Conservation (phyloP, 345 rosid species). For the Populus davidiana region DNA sequence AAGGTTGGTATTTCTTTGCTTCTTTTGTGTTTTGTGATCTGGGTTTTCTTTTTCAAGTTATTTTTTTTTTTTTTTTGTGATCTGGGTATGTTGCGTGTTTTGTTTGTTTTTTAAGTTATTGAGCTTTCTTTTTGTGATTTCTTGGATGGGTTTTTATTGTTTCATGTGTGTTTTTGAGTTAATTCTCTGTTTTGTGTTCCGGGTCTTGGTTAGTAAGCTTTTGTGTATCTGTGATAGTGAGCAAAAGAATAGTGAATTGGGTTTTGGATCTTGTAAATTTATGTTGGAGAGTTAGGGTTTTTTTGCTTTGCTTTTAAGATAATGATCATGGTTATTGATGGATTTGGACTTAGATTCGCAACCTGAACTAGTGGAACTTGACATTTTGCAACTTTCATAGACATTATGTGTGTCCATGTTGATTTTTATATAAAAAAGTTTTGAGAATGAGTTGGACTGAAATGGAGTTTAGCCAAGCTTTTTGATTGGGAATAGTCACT, state of each 20-base stretch:
- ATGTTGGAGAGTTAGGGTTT: slow-evolving; percentile 1
- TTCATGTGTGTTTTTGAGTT: slow-evolving; percentile 11
- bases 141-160: neutral
- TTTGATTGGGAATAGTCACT: neutral
- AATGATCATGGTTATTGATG: slow-evolving; percentile 3
- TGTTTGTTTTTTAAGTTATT: neutral
- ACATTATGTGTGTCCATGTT: neutral
- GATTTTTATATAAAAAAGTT: neutral
- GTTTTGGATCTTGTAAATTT: neutral
- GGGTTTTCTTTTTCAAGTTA: neutral
- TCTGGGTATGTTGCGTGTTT: neutral
- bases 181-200: slow-evolving; percentile 18
- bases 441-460: slow-evolving; percentile 1
- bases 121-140: neutral
- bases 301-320: neutral
- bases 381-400: neutral
- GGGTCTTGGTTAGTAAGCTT: neutral
- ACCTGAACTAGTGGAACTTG: neutral
- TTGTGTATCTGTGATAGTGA: neutral
- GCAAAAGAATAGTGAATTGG: neutral
- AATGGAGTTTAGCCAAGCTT: neutral
- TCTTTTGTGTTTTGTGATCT: neutral
- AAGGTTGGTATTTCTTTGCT: slow-evolving; percentile 38
- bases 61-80: slow-evolving; percentile 18
- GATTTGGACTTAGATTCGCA: slow-evolving; percentile 2